A percentile compares a stretch with the other conserved stretches of the same genome.
phyloP scores from a whole-genome alignment of 2,329 filamentous ascomycete species.

The Albophoma yamanashiensis region DNA sequence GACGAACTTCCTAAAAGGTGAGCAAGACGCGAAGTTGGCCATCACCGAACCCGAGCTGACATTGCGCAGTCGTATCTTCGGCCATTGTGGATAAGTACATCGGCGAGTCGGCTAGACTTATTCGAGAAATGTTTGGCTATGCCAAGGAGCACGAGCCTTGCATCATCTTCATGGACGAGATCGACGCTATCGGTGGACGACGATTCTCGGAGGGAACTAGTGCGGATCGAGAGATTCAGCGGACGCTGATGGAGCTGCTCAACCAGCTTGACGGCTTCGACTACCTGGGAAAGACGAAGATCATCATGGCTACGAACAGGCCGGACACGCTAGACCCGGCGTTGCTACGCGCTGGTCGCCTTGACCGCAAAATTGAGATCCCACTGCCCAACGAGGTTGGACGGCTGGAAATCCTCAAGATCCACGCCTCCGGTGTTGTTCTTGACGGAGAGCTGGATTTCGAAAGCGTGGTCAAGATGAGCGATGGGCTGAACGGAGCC shows the following conservation, averaged over 20 bases:
- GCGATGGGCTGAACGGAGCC: slow-evolving; percentile 92
- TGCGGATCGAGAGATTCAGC: slow-evolving; percentile 94
- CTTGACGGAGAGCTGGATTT: slow-evolving; percentile 95
- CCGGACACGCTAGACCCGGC: slow-evolving; percentile 94
- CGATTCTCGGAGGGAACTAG: slow-evolving; percentile 96
- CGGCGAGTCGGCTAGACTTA: slow-evolving; percentile 91
- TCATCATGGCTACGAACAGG: slow-evolving; percentile 99
- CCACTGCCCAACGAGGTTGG: slow-evolving; percentile 95
- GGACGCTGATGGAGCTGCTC: slow-evolving; percentile 95
- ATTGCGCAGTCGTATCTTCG: slow-evolving; percentile 73
- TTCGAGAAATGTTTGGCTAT: slow-evolving; percentile 99
- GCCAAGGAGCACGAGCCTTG: slow-evolving; percentile 99
- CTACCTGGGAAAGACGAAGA: slow-evolving; percentile 98
- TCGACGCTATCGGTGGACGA: slow-evolving; percentile 94
- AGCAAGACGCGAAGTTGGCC: background rate
- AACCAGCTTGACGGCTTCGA: slow-evolving; percentile 99
- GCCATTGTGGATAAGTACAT: slow-evolving; percentile 99
- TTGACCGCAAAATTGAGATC: slow-evolving; percentile 98
- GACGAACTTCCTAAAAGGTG: slow-evolving; percentile 98
- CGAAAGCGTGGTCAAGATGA: slow-evolving; percentile 99
- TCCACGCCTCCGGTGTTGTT: slow-evolving; percentile 77
- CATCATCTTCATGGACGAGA: slow-evolving; percentile 99
- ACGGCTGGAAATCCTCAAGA: slow-evolving; percentile 94
- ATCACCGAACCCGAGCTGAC: slow-evolving; percentile 9
- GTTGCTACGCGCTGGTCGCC: slow-evolving; percentile 78